These are phyloP conservation scores for Picea sitchensis DNA, from an alignment of 75 land plant genomes.

Conservation along the genomic window DNA sequence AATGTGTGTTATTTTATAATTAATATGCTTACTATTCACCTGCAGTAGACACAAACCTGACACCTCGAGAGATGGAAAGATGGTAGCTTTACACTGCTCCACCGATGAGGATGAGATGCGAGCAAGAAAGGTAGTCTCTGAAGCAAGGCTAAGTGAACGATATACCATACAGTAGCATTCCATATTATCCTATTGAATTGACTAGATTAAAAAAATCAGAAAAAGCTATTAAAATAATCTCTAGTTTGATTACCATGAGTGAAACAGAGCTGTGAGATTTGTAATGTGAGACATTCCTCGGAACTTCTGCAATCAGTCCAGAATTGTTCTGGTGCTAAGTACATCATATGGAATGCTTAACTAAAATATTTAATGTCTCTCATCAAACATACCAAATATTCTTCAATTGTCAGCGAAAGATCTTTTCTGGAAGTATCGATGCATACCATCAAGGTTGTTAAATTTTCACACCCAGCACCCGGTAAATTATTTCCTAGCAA, in stretches of 20 bases:
- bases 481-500: too few species aligned
- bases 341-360: neutral
- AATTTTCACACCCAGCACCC: too few species aligned
- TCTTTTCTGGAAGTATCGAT: neutral
- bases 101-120: neutral
- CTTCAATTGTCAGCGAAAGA: neutral
- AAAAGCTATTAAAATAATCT: neutral
- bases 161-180: neutral
- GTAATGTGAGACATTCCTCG: neutral
- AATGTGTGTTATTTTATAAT: neutral
- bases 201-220: neutral
- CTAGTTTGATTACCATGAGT: neutral
- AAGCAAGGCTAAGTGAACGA: neutral
- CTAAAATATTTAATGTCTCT: neutral
- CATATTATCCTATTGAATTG: neutral
- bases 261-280: neutral
- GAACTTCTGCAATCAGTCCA: neutral
- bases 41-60: conserved; percentile 4
- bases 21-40: neutral
- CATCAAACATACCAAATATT: neutral
- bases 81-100: neutral
- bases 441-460: neutral
- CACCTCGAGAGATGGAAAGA: neutral
- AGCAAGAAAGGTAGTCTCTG: conserved; percentile 1
- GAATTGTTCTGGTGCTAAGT: neutral